A percentile compares a stretch with the other conserved stretches of the same genome.
Conservation (phyloP, 768 basidiomycete genomes). For the Macrocybe gigantea region DNA sequence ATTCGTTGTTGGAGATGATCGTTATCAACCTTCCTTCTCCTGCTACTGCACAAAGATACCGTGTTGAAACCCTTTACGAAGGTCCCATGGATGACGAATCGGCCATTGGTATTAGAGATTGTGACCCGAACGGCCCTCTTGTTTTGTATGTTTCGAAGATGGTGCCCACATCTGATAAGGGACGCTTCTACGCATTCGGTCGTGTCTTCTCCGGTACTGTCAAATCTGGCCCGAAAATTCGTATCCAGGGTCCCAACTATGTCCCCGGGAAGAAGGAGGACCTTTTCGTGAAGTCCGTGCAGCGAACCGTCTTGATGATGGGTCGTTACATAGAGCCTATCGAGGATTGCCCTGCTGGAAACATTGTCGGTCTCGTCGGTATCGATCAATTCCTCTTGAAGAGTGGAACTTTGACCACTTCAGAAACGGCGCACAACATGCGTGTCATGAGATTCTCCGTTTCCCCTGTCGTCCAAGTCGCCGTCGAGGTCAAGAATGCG, state of each 20-base stretch:
- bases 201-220: conserved; percentile 99
- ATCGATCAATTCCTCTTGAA: conserved; percentile 99
- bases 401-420: conserved; percentile 95
- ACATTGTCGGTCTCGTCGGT: conserved; percentile 98
- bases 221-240: conserved; percentile 94
- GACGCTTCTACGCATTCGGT: conserved; percentile 99
- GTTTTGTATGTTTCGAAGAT: conserved; percentile 99
- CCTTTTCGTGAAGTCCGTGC: conserved; percentile 94
- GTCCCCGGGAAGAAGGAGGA: conserved; percentile 98
- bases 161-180: conserved; percentile 99
- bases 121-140: conserved; percentile 93
- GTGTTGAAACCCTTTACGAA: conserved; percentile 99
- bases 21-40: conserved; percentile 99
- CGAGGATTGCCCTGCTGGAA: conserved; percentile 98
- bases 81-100: conserved; percentile 99
- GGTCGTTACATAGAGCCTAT: conserved; percentile 98
- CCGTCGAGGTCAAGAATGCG: conserved; percentile 99
- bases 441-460: conserved; percentile 99
- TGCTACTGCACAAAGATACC: conserved; percentile 94
- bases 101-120: conserved; percentile 96
- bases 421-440: conserved; percentile 99
- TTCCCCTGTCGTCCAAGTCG: conserved; percentile 97
- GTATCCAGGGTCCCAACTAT: conserved; percentile 99
- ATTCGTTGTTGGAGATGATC: conserved; percentile 99
- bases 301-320: conserved; percentile 99